These are phyloP conservation scores for Pleurotus platypus DNA, from an alignment of 768 basidiomycete species.

Conservation along the genomic window DNA sequence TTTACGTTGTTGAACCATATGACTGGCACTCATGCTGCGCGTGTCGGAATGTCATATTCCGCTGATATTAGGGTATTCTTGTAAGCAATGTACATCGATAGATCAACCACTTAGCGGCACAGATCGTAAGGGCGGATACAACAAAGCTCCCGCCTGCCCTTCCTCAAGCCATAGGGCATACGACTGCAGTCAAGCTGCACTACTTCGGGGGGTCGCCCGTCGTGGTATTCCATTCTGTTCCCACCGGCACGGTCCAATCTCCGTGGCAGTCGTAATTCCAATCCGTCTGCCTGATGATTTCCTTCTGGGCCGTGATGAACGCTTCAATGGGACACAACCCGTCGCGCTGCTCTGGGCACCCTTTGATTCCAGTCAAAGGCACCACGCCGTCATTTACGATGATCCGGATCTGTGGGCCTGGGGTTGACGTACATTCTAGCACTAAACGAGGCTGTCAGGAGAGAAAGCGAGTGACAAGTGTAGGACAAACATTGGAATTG, in stretches of 20 bases:
- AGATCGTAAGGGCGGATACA: too few relatives aligned
- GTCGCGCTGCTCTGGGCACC: conserved; percentile 67
- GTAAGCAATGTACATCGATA: too few relatives aligned
- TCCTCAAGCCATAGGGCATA: too few relatives aligned
- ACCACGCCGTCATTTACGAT: conserved; percentile 87
- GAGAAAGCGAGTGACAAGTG: neutral
- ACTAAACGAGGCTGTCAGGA: conserved; percentile 35
- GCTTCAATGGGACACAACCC: conserved; percentile 75
- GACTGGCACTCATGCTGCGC: too few relatives aligned
- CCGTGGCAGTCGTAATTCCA: conserved; percentile 77
- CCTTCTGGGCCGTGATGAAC: conserved; percentile 69
- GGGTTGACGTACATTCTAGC: conserved; percentile 50
- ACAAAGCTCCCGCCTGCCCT: too few relatives aligned
- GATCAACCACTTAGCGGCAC: too few relatives aligned
- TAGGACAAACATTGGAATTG: conserved; percentile 75
- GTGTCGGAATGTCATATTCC: too few relatives aligned
- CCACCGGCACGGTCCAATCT: conserved; percentile 69
- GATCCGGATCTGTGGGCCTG: conserved; percentile 65
- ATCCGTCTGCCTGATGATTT: conserved; percentile 61
- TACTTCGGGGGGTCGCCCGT: conserved; percentile 58
- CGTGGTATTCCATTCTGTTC: conserved; percentile 67
- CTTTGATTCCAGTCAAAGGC: conserved; percentile 73
- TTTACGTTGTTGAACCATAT: too few relatives aligned
- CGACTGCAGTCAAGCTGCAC: neutral
- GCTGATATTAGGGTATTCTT: too few relatives aligned